Evolutionary conservation across 2,329 filamentous ascomycete species (phyloP).

Genomic region (Colletotrichum sp.): DNA sequence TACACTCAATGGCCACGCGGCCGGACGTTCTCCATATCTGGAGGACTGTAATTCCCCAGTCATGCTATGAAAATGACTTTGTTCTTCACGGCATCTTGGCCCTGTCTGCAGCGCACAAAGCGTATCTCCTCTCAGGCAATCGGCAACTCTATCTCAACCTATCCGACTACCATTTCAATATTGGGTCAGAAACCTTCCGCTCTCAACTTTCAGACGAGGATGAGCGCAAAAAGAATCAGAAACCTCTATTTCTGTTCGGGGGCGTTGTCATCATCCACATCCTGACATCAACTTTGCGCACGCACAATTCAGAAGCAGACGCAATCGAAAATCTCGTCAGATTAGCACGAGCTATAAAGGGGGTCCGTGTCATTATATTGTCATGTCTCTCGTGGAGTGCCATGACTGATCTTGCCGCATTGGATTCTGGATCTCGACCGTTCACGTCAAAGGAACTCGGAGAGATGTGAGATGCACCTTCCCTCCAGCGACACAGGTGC

Average conservation of each 20-base stretch:
- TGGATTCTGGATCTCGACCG: neutral
- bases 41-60: neutral
- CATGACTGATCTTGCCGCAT: neutral
- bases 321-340: neutral
- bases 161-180: neutral
- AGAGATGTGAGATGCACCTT: neutral
- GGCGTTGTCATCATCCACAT: neutral
- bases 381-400: neutral
- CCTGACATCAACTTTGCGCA: neutral
- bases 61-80: neutral
- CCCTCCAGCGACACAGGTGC: fast-evolving
- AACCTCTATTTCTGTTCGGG: neutral
- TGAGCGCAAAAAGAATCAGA: neutral
- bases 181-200: neutral
- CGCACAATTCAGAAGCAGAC: neutral
- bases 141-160: neutral
- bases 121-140: neutral
- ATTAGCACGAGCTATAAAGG: neutral
- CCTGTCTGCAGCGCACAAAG: neutral
- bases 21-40: neutral
- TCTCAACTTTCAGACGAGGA: neutral
- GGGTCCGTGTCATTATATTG: neutral
- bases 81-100: neutral
- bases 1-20: neutral
- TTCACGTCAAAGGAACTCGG: neutral